Conservation (phyloP, 2,329 filamentous ascomycete genomes). For the Xylariales sp. region DNA sequence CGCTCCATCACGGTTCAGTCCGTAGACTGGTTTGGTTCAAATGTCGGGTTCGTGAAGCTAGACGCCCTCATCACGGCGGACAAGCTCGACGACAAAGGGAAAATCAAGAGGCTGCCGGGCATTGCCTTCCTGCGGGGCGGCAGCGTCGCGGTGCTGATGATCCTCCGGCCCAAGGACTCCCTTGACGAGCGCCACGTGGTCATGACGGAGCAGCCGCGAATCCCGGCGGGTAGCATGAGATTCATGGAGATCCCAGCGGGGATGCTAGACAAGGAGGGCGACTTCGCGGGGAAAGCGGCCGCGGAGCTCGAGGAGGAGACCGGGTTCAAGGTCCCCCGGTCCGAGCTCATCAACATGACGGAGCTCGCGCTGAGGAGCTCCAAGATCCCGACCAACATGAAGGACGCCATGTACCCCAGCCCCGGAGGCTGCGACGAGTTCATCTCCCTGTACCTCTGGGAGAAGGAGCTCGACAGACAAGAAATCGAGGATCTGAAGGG, state of each 20-base stretch:
- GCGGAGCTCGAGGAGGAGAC: constrained; percentile 56
- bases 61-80: background rate
- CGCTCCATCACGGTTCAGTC: background rate
- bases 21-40: background rate
- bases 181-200: constrained; percentile 44
- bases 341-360: constrained; percentile 50
- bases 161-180: constrained; percentile 49
- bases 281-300: constrained; percentile 49
- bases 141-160: constrained; percentile 9
- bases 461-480: constrained; percentile 42
- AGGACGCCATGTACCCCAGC: constrained; percentile 47
- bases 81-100: background rate
- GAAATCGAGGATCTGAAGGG: constrained; percentile 46
- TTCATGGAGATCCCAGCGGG: constrained; percentile 56
- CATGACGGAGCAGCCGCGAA: constrained; percentile 52
- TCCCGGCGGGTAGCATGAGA: constrained; percentile 48
- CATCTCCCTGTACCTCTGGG: constrained; percentile 50
- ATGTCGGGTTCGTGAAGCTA: background rate
- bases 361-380: constrained; percentile 34
- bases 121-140: background rate
- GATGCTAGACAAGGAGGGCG: constrained; percentile 52
- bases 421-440: constrained; percentile 56
- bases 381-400: constrained; percentile 31
- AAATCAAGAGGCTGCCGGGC: background rate
- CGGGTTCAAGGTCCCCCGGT: constrained; percentile 41